These are phyloP conservation scores for Podospora pseudocomata DNA, from an alignment of 495 filamentous ascomycete genomes.

Conservation along the genomic window DNA sequence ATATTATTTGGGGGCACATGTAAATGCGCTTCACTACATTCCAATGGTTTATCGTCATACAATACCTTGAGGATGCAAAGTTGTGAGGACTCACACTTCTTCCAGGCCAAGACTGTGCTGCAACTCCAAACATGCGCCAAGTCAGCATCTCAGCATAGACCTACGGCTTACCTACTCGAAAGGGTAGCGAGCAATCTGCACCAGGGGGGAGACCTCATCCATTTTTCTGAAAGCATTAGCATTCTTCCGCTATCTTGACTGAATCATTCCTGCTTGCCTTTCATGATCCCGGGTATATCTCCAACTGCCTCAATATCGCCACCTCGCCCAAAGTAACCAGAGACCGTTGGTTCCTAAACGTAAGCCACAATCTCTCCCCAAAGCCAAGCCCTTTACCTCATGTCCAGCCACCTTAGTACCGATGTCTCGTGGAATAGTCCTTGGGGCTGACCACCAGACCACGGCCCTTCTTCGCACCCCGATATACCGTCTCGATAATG, in stretches of 20 bases:
- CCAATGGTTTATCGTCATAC: too few species aligned
- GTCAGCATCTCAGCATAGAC: background rate
- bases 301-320: background rate
- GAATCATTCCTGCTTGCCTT: conserved; percentile 2
- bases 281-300: background rate
- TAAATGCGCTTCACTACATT: background rate
- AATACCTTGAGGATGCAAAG: too few species aligned
- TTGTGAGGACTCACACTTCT: too few species aligned
- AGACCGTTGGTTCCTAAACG: too few species aligned
- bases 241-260: background rate
- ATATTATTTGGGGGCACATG: background rate
- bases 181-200: background rate
- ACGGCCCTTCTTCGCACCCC: conserved; percentile 92
- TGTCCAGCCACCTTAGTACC: conserved; percentile 50
- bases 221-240: conserved; percentile 1
- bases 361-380: background rate
- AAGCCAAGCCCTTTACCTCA: background rate
- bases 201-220: background rate
- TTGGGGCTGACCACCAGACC: conserved; percentile 96
- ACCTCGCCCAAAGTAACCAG: too few species aligned
- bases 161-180: background rate
- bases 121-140: background rate
- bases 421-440: conserved; percentile 82
- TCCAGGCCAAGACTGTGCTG: background rate
- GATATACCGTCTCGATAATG: conserved; percentile 97